Percentiles rank a stretch among this genome's conserved stretches.
Conservation (phyloP, 2,329 filamentous ascomycete genomes). For the Thielaviopsis cerberus region DNA sequence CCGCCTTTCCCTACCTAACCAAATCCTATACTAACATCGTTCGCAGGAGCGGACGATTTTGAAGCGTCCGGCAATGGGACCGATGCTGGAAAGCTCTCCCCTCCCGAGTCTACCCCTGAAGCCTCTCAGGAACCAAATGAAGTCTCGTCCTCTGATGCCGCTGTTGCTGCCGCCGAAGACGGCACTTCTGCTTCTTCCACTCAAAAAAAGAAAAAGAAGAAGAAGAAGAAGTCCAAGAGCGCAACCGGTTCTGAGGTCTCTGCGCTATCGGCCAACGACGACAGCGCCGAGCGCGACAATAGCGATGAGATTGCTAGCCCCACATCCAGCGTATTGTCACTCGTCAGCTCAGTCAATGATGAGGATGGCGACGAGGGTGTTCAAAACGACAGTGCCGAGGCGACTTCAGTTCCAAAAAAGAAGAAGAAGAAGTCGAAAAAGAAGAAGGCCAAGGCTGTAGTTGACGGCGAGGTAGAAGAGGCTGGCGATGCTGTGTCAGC, state of each 20-base stretch:
- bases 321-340: neutral
- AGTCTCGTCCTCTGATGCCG: neutral
- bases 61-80: neutral
- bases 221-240: conserved; percentile 7
- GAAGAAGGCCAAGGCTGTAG: conserved; percentile 3
- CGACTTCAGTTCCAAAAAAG: neutral
- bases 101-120: neutral
- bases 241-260: neutral
- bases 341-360: neutral
- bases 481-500: neutral
- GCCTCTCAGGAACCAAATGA: neutral
- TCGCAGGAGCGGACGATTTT: neutral
- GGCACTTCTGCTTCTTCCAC: neutral
- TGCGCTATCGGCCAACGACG: neutral
- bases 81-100: neutral
- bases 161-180: neutral
- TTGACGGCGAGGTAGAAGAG: neutral
- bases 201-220: conserved; percentile 8
- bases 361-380: neutral
- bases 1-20: neutral
- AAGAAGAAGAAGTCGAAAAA: conserved; percentile 8
- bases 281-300: neutral
- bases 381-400: neutral
- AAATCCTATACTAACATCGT: neutral
- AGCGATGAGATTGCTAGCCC: neutral